Percentiles rank a stretch among this genome's conserved stretches.
Conservation (phyloP, 495 filamentous ascomycete genomes). For the Chaetomium fimeti region DNA sequence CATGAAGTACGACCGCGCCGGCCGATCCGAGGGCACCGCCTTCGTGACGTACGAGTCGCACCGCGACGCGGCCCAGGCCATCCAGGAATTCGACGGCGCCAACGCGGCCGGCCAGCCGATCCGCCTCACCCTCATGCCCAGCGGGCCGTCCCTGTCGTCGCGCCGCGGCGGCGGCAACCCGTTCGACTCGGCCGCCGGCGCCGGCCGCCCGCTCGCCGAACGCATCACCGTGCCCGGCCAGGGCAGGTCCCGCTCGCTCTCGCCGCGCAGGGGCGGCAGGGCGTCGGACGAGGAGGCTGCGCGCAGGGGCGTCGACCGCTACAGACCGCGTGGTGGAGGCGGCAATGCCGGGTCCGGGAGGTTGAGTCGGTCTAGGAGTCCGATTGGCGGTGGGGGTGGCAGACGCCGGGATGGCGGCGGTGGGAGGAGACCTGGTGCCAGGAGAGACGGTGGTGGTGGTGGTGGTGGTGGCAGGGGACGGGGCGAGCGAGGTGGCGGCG, state of each 20-base stretch:
- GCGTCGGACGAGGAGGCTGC: slow-evolving; percentile 66
- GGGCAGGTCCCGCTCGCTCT: slow-evolving; percentile 50
- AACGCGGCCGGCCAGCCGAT: slow-evolving; percentile 93
- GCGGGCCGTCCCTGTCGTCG: slow-evolving; percentile 34
- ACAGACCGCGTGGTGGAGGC: slow-evolving; percentile 63
- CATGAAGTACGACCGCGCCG: slow-evolving; percentile 83
- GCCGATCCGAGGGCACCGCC: slow-evolving; percentile 83
- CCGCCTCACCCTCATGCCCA: slow-evolving; percentile 65
- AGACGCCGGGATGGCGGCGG: slow-evolving; percentile 29
- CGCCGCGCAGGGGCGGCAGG: slow-evolving; percentile 32
- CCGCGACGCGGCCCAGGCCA: slow-evolving; percentile 68
- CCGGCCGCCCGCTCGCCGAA: slow-evolving; percentile 66
- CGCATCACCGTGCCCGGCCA: slow-evolving; percentile 60
- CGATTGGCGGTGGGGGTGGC: slow-evolving; percentile 38
- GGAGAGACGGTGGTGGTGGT: slow-evolving; percentile 44
- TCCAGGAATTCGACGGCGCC: slow-evolving; percentile 81
- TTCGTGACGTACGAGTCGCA: slow-evolving; percentile 74
- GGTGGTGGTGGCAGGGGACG: slow-evolving; percentile 40
- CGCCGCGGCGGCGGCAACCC: slow-evolving; percentile 41
- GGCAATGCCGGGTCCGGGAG: not conserved
- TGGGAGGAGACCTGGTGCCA: slow-evolving; percentile 33
- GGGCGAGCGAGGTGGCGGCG: slow-evolving; percentile 26
- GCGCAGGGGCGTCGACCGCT: slow-evolving; percentile 74
- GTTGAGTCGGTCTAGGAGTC: slow-evolving; percentile 50
- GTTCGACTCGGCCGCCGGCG: slow-evolving; percentile 58